Conservation (phyloP, 345 rosid species). For the Rhizophora mangle region DNA sequence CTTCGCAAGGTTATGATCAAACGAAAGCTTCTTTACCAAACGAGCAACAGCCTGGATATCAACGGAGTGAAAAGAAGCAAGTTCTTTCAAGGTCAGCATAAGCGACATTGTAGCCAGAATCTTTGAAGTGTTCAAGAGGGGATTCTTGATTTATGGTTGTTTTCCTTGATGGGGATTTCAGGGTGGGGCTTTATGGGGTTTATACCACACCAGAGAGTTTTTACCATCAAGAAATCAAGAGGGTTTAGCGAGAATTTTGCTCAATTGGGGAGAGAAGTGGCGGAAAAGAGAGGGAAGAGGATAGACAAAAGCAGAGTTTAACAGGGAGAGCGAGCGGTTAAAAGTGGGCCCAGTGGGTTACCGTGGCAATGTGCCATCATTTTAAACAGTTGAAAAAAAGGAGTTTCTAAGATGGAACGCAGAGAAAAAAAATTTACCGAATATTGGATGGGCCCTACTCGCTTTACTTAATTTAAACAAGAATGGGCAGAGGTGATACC, state of each 20-base stretch:
- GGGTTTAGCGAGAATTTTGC: not conserved
- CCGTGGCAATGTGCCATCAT: no score
- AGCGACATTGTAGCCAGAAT: not conserved
- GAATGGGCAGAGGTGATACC: no score
- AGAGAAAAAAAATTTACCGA: no score
- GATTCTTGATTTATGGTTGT: no score
- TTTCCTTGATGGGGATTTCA: not conserved
- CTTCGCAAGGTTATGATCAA: constrained; percentile 7
- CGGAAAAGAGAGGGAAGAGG: not conserved
- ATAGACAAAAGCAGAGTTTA: no score
- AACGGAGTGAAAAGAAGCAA: constrained; percentile 23
- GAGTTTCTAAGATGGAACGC: no score
- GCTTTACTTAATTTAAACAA: no score
- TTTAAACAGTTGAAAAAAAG: no score
- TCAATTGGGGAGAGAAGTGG: not conserved
- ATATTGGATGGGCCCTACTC: no score
- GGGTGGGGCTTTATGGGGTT: constrained; percentile 5
- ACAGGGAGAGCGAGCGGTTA: no score
- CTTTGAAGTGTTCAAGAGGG: not conserved
- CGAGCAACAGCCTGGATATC: constrained; percentile 23
- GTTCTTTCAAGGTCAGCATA: not conserved
- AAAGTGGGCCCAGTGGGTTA: no score
- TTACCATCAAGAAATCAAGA: no score
- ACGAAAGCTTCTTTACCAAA: not conserved
- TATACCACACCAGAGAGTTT: not conserved